Evolutionary conservation across 805 yeast genomes (phyloP).

Genomic region (Suhomyces prunicola): DNA sequence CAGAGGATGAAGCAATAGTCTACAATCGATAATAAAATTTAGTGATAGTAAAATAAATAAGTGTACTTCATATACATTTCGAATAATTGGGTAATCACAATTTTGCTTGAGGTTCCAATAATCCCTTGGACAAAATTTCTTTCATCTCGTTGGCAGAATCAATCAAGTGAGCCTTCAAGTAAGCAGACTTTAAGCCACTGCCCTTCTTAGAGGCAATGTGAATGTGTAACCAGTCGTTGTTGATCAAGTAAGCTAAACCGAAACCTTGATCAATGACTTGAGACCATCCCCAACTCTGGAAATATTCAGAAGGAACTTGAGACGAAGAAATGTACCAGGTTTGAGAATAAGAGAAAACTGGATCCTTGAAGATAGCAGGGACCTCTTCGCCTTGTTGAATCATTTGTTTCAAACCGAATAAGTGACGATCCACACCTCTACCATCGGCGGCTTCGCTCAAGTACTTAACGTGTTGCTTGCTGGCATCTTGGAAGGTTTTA

Average conservation of each 20-base stretch:
- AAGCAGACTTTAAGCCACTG: conserved; percentile 53
- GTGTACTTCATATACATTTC: background rate
- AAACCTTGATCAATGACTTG: conserved; percentile 93
- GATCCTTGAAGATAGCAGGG: conserved; percentile 72
- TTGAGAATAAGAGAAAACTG: conserved; percentile 69
- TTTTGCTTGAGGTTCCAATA: conserved; percentile 36
- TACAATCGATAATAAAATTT: background rate
- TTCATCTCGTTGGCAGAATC: conserved; percentile 81
- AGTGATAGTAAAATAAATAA: background rate
- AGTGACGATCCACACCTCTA: conserved; percentile 88
- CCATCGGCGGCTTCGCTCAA: conserved; percentile 80
- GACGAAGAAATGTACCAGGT: conserved; percentile 89
- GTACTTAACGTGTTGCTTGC: conserved; percentile 69
- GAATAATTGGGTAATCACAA: conserved; percentile 19
- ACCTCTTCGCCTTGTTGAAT: conserved; percentile 53
- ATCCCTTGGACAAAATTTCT: conserved; percentile 49
- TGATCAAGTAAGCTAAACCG: conserved; percentile 92
- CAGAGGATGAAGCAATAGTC: background rate
- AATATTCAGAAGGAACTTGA: conserved; percentile 74
- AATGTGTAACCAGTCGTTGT: conserved; percentile 78
- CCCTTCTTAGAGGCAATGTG: conserved; percentile 75
- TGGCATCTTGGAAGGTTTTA: conserved; percentile 66
- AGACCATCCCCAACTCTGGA: conserved; percentile 94
- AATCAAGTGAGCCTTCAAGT: conserved; percentile 64
- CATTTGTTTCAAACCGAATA: conserved; percentile 82